Evolutionary conservation across 495 filamentous ascomycete genomes (phyloP), one percentile per base, ranked within the genome.

Genomic region (Neurospora intermedia): DNA sequence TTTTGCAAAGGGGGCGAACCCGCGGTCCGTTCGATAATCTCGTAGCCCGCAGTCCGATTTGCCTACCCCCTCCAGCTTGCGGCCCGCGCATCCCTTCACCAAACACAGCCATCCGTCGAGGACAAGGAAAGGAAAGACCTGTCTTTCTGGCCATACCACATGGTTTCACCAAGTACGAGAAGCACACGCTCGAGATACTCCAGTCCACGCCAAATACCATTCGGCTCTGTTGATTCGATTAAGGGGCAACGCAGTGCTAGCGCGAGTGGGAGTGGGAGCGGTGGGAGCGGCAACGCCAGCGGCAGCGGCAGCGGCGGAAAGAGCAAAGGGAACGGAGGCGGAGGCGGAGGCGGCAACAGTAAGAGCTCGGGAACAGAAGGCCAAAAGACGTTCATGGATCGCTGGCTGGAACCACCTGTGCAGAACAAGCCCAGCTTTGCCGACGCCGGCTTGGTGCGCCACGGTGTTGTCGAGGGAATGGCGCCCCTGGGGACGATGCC

Each of bases 391-490:
- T 81, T 85, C 41, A 82, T 87, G 79, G 83, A 88, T 70, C 82
- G 84, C 62, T 95, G 93, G 93, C 80, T 87, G 62, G 93, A 96
- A 81, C 93, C 93, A 4, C 84, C 88, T 8, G 75, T 91, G 45
- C 87, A 89, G 75, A 82, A 84, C 39, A 89, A 91, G 74, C 87
- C 93, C 2, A 93, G 90, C 74, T 95, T 89, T 79, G 85, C 87
- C 80, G 93, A 95, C 72, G 86, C 84, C 20, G 89, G 86, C 74
- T 83, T 89, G 75, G 82, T 89, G 74, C 82, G 89, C 40, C 84
- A 88, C 75, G 89, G 89, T 69, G 90, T 92, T 6, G 81, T 92
- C 13, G 89, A 89, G 79, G 87, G 88, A 75, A 93, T 94, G 91
- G 87, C 86, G 48, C 87, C 91, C 39, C 81, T 94, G 6, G 91